Evolutionary conservation across 106 monocot species (phyloP).

Genomic region (Vanilla planifolia): DNA sequence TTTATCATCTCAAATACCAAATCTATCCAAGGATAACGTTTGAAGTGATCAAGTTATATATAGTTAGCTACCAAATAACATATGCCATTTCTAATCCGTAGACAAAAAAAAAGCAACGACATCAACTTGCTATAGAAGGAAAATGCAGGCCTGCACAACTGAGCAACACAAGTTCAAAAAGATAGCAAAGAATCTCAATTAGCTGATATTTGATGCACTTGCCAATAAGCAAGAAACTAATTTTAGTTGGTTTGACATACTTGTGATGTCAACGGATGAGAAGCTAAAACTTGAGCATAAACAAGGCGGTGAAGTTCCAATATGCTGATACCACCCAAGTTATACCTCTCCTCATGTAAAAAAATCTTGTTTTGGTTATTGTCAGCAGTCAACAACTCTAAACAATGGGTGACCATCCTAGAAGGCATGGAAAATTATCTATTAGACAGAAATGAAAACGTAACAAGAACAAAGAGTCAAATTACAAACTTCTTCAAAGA

Average conservation of each 20-base stretch:
- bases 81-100: too few species aligned
- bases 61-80: too few species aligned
- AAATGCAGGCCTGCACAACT: too few species aligned
- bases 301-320: slow-evolving; percentile 78
- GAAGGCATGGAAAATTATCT: slow-evolving; percentile 7
- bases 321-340: slow-evolving; percentile 84
- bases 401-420: slow-evolving; percentile 91
- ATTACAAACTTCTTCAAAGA: background rate
- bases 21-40: too few species aligned
- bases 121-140: too few species aligned
- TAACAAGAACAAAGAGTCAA: slow-evolving; percentile 2
- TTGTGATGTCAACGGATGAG: slow-evolving; percentile 91
- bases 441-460: slow-evolving; percentile 9
- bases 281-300: slow-evolving; percentile 90
- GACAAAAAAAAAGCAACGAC: too few species aligned
- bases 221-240: too few species aligned
- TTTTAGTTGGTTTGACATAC: slow-evolving; percentile 50
- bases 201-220: too few species aligned
- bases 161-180: too few species aligned
- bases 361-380: slow-evolving; percentile 61
- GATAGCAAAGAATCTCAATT: too few species aligned
- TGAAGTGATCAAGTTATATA: too few species aligned
- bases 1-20: too few species aligned
- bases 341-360: slow-evolving; percentile 78
- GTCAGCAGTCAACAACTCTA: slow-evolving; percentile 63